Conservation (phyloP, 1,284 basidiomycete species). For the Leccinum griseonigrum region DNA sequence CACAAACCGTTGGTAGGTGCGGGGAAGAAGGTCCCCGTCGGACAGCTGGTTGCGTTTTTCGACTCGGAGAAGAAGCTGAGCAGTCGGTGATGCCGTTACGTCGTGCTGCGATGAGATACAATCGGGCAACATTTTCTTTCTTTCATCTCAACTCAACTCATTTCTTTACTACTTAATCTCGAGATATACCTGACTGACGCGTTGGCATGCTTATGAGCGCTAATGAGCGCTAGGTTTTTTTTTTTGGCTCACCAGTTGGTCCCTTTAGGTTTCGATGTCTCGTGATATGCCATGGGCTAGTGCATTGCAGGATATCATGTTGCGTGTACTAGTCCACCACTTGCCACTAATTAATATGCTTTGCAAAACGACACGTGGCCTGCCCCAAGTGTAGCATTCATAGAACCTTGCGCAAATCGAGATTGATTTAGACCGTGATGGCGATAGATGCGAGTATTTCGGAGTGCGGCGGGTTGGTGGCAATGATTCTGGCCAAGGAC, state of each 20-base stretch:
- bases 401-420: neutral
- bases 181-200: neutral
- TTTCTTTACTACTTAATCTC: neutral
- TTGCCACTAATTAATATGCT: neutral
- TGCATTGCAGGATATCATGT: slow-evolving; percentile 3
- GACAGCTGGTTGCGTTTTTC: slow-evolving; percentile 79
- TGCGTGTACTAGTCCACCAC: slow-evolving; percentile 3
- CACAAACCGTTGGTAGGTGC: slow-evolving; percentile 26
- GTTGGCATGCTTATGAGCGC: neutral
- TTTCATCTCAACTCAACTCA: neutral
- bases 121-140: neutral
- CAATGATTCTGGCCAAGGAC: neutral
- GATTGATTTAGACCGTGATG: neutral
- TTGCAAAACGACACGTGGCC: neutral
- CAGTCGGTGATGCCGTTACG: slow-evolving; percentile 9
- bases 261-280: slow-evolving; percentile 1
- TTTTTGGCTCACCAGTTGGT: neutral
- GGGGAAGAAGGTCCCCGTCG: slow-evolving; percentile 65
- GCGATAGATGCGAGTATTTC: neutral
- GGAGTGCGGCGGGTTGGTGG: neutral
- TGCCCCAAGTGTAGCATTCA: neutral
- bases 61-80: slow-evolving; percentile 52
- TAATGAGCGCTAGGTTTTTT: neutral
- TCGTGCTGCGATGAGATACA: neutral
- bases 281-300: neutral